Evolutionary conservation across 345 rosid species (phyloP), one percentile per base, ranked within the genome.

Genomic region (Pseudoturritis turrita): DNA sequence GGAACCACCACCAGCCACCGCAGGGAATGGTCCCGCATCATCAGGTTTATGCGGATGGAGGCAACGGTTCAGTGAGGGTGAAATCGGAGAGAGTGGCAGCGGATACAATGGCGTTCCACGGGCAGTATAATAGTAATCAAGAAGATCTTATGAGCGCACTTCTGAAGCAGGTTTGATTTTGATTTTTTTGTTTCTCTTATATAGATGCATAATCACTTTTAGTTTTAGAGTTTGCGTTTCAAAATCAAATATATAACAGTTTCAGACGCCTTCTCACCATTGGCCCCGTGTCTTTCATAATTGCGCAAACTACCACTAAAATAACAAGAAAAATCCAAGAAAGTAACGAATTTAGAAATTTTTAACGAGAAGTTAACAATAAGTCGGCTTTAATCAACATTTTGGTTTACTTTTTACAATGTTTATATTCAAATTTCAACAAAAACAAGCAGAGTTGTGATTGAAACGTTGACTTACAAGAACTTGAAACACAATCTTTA

Each of bases 101-200:
- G 18, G 96, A 86, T 68, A n/a, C 81, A 19, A 23, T 73, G 66
- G 64, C 86, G 62, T 88, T 83, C 53, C 80, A 79, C 4, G 90
- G 84, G 15, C 91, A 81, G 41, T 88, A 73, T 36, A 86, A 73
- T 36, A 86, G 70, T 62, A 75, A 82, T 74, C 90, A 89, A 79
- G 98, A 89, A 49, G 97, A 89, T 83, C 96, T 95, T 77, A 91
- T 88, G 99, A 88, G 87, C 58, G 93, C 90, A 51, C 83, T 91
- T 76, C 87, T 89, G 62, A 89, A 84, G 81, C 97, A 88, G 88
- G 99, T 89, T 62, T 11, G 83, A 64, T 62, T 40, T 45, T 59
- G 59, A 13, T 23, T 13, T 25, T 12, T 70, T 41, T 37, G 13
- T 25, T 10, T n/a, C 13, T 59, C 10, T 40, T 57, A 53, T 43